Conservation (phyloP, 2,329 filamentous ascomycete genomes). For the Fusarium pseudonygamai region DNA sequence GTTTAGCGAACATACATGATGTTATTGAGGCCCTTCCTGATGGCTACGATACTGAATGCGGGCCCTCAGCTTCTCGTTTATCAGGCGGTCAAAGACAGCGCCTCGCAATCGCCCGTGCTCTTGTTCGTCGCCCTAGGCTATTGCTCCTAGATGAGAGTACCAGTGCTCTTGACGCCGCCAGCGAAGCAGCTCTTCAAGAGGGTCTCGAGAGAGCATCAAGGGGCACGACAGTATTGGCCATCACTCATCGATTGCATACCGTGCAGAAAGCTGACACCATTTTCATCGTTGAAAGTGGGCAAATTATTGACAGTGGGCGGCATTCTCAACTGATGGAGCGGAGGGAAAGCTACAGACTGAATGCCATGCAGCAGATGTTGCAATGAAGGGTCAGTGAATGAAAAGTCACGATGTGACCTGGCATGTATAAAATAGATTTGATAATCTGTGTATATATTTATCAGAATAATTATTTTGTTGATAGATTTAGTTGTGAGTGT, state of each 20-base stretch:
- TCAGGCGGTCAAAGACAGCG: slow-evolving; percentile 84
- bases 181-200: slow-evolving; percentile 68
- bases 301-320: slow-evolving; percentile 60
- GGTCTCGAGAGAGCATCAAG: slow-evolving; percentile 67
- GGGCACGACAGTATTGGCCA: slow-evolving; percentile 66
- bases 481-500: neutral
- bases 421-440: neutral
- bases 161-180: slow-evolving; percentile 77
- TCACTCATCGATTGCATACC: slow-evolving; percentile 66
- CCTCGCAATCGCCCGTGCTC: slow-evolving; percentile 78
- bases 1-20: slow-evolving; percentile 75
- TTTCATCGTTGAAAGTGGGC: slow-evolving; percentile 63
- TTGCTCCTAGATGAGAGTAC: slow-evolving; percentile 82
- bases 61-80: slow-evolving; percentile 77
- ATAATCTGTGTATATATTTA: neutral
- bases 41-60: slow-evolving; percentile 71
- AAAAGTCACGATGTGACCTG: neutral
- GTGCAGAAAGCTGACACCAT: slow-evolving; percentile 65
- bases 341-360: slow-evolving; percentile 62
- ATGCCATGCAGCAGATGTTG: slow-evolving; percentile 62
- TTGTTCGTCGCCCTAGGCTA: slow-evolving; percentile 75
- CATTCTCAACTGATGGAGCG: slow-evolving; percentile 63
- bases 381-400: slow-evolving; percentile 10
- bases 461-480: neutral
- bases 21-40: slow-evolving; percentile 70